Conservation (phyloP, 331 rosid species). For the Telfairia occidentalis region DNA sequence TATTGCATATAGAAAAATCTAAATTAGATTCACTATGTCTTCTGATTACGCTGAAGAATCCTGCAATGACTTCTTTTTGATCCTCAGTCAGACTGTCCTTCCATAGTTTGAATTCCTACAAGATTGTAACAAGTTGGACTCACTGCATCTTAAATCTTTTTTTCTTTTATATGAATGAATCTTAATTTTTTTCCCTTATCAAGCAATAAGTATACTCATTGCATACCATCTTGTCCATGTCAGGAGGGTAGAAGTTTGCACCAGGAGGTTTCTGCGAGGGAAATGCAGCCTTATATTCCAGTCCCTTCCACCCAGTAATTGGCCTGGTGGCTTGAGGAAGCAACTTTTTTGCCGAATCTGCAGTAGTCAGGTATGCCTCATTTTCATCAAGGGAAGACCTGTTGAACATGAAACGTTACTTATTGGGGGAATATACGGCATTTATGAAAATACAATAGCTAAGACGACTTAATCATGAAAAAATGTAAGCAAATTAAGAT, state of each 20-base stretch:
- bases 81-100: slow-evolving; percentile 48
- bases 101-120: slow-evolving; percentile 83
- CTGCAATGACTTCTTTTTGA: slow-evolving; percentile 47
- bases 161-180: neutral
- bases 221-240: slow-evolving; percentile 82
- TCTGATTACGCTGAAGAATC: slow-evolving; percentile 71
- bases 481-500: neutral
- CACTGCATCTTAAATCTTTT: slow-evolving; percentile 8
- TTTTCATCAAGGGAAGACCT: slow-evolving; percentile 86
- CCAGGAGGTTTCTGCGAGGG: slow-evolving; percentile 73
- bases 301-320: slow-evolving; percentile 70
- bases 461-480: neutral
- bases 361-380: slow-evolving; percentile 71
- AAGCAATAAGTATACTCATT: slow-evolving; percentile 9
- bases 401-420: slow-evolving; percentile 17
- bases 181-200: neutral
- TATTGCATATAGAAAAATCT: slow-evolving; percentile 29
- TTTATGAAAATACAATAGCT: neutral
- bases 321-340: slow-evolving; percentile 54
- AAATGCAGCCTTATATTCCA: slow-evolving; percentile 75
- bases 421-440: neutral
- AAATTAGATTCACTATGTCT: slow-evolving; percentile 49
- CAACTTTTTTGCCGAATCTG: slow-evolving; percentile 69
- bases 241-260: slow-evolving; percentile 93
- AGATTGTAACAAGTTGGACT: slow-evolving; percentile 18